These are phyloP conservation scores for Senna siamea DNA, from an alignment of 306 rosid genomes.

Conservation along the genomic window DNA sequence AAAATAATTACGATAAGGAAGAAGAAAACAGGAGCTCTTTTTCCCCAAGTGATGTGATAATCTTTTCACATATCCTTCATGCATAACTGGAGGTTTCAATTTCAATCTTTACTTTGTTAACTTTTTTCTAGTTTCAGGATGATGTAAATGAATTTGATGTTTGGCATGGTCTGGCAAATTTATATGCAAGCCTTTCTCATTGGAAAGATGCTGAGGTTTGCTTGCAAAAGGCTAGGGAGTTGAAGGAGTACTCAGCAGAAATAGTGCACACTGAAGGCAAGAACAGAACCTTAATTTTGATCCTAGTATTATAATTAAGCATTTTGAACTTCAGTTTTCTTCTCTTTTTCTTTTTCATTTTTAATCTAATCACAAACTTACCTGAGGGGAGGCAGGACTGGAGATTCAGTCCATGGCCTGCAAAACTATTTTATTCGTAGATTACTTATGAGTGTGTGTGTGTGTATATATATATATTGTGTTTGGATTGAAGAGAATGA, in stretches of 20 bases:
- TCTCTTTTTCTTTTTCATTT: not conserved
- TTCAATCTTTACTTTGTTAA: slow-evolving; percentile 33
- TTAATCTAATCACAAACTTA: slow-evolving; percentile 7
- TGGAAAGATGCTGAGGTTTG: slow-evolving; percentile 97
- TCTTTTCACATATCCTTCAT: slow-evolving; percentile 23
- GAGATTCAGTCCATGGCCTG: slow-evolving; percentile 13
- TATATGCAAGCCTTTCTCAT: slow-evolving; percentile 86
- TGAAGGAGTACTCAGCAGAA: slow-evolving; percentile 66
- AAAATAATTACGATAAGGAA: not conserved
- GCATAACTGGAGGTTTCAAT: slow-evolving; percentile 21
- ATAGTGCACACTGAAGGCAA: slow-evolving; percentile 77
- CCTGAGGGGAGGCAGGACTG: not conserved
- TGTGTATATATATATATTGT: not conserved
- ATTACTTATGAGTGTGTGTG: no score
- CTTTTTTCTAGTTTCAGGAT: slow-evolving; percentile 59
- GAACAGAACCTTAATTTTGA: slow-evolving; percentile 39
- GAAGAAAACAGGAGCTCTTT: not conserved
- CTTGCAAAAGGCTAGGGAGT: slow-evolving; percentile 78
- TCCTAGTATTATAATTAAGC: slow-evolving; percentile 30
- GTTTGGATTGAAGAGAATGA: not conserved
- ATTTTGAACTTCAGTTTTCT: not conserved
- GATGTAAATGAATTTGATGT: slow-evolving; percentile 79
- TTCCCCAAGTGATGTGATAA: not conserved
- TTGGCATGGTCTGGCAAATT: slow-evolving; percentile 92
- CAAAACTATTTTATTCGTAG: no score